Conservation (phyloP, 306 rosid species). For the Medicago truncatula region MtrunA17r5.0-ANR NC_053043.1:43002501-43003000, state of each 20-base stretch:
- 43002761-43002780: conserved; percentile 14
- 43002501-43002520: conserved; percentile 32
- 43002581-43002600: conserved; percentile 34
- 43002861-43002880: conserved; percentile 10
- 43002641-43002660: conserved; percentile 19
- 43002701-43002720: conserved; percentile 9
- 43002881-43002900: conserved; percentile 21
- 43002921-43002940: conserved; percentile 26
- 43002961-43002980: conserved; percentile 18
- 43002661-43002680: neutral
- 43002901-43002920: conserved; percentile 27
- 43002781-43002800: conserved; percentile 12
- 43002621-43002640: conserved; percentile 19
- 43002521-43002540: conserved; percentile 30
- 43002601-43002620: conserved; percentile 14
- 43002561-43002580: conserved; percentile 24
- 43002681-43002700: conserved; percentile 26
- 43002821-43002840: conserved; percentile 12
- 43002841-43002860: conserved; percentile 24
- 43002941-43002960: conserved; percentile 17
- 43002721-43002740: conserved; percentile 16
- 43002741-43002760: conserved; percentile 25
- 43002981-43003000: conserved; percentile 24
- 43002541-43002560: conserved; percentile 29
- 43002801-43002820: conserved; percentile 9